Evolutionary conservation across 1,284 basidiomycete genomes (phyloP), one percentile per base, ranked within the genome.

Genomic region (Tremellales sp.): DNA sequence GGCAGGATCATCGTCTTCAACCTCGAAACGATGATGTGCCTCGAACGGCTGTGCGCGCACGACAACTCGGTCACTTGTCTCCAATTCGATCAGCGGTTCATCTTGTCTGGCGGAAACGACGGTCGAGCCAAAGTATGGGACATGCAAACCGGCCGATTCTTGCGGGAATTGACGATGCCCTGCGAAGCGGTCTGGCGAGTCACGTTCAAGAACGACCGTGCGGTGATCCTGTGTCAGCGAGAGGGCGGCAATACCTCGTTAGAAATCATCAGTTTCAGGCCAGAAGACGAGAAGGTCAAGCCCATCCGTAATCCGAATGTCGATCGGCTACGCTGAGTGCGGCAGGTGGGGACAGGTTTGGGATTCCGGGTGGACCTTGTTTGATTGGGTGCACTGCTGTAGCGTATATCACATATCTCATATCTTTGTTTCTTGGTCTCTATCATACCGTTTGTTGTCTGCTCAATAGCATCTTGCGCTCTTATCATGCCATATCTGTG

Each of bases 1-100:
- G 94, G 94, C 1, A 84, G 90, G 0, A 87, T 97, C 33, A 90
- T 97, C 66, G 85, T 89, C 26, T 97, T 92, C 74, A 82, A 85
- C 41, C 79, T 96, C 19, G 70, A 75, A 27, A 81, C 81, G 39
- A 77, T 77, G 56, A 74, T 78, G 33, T 78, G 77, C 44, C 62
- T 67, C 13, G 67, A 73, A 54, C 64, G 70, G 3, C 51, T 74
- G 10, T 75, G 73, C 49, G 89, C 89, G 2, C 93, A 97, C 77
- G 89, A 92, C 74, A 91, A 89, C 52, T 86, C 84, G 35, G 89
- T 97, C 23, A 93, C 92, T 0, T 84, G 86, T 21, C 78, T 97
- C 12, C 93, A 97, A 72, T 87, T 93, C 64, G 87, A 92, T 69
- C 81, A 84, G 8, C 78, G 84, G 46, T 90, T 87, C 73, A 72